Conservation (phyloP, 805 yeast species). For the Nakazawaea peltata region DNA sequence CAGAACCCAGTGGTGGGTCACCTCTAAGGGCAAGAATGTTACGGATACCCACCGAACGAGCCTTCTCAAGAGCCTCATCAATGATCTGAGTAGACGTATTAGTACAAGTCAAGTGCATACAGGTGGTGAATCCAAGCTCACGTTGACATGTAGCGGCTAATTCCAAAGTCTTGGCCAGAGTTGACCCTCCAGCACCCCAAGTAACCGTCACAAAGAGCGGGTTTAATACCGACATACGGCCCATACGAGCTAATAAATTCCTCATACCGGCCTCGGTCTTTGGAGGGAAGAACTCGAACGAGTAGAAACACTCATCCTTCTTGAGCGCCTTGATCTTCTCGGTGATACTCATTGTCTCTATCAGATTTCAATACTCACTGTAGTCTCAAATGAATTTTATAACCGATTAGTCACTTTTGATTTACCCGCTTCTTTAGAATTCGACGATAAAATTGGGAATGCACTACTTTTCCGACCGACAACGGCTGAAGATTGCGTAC, state of each 20-base stretch:
- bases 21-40: conserved; percentile 93
- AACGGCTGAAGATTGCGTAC: not conserved
- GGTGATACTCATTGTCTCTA: conserved; percentile 21
- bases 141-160: conserved; percentile 71
- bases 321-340: conserved; percentile 44
- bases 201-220: conserved; percentile 91
- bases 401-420: too few relatives aligned
- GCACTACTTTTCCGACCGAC: too few relatives aligned
- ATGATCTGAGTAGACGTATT: conserved; percentile 73
- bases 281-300: conserved; percentile 96
- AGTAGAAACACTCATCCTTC: conserved; percentile 56
- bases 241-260: conserved; percentile 78
- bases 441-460: too few relatives aligned
- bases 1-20: conserved; percentile 67
- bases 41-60: conserved; percentile 70
- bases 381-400: too few relatives aligned
- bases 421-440: too few relatives aligned
- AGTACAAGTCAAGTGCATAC: conserved; percentile 93
- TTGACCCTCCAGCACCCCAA: conserved; percentile 99
- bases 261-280: conserved; percentile 83
- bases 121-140: conserved; percentile 78
- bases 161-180: conserved; percentile 78
- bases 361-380: too few relatives aligned
- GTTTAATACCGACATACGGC: conserved; percentile 80
- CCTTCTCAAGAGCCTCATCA: conserved; percentile 69